phyloP scores from a whole-genome alignment of 2,329 filamentous ascomycete genomes.

The Claviceps digitariae region DNA sequence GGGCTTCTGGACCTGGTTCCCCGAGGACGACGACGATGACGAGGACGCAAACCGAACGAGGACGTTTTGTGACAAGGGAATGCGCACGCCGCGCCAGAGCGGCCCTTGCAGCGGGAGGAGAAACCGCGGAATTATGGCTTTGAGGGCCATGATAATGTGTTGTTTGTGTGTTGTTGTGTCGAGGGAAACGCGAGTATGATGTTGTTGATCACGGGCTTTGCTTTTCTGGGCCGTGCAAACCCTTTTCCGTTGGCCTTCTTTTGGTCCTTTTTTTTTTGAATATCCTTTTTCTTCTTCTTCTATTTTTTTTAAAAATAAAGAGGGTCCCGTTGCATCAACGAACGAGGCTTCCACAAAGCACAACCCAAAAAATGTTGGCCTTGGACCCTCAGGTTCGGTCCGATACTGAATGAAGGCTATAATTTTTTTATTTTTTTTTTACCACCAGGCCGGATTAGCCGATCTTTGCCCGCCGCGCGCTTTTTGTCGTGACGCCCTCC shows the following conservation, averaged over 20 bases:
- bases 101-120: conserved; percentile 49
- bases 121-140: conserved; percentile 49
- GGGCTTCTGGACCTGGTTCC: conserved; percentile 29
- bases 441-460: conserved; percentile 7
- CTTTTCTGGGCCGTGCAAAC: no score
- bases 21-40: conserved; percentile 1
- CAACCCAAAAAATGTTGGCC: conserved; percentile 1
- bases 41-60: conserved; percentile 22
- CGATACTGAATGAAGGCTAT: background rate
- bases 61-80: conserved; percentile 22
- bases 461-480: conserved; percentile 8
- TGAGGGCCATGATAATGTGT: conserved; percentile 30
- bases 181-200: background rate
- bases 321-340: background rate
- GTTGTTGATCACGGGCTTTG: background rate
- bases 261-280: background rate
- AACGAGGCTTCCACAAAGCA: background rate
- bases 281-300: background rate
- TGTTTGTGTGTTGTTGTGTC: background rate
- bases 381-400: conserved; percentile 4
- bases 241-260: background rate
- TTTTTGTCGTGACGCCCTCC: no score
- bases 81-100: conserved; percentile 36
- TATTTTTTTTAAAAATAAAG: background rate
- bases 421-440: background rate